Conservation (phyloP, 495 filamentous ascomycete genomes). For the Penicillium macrosclerotiorum region DNA sequence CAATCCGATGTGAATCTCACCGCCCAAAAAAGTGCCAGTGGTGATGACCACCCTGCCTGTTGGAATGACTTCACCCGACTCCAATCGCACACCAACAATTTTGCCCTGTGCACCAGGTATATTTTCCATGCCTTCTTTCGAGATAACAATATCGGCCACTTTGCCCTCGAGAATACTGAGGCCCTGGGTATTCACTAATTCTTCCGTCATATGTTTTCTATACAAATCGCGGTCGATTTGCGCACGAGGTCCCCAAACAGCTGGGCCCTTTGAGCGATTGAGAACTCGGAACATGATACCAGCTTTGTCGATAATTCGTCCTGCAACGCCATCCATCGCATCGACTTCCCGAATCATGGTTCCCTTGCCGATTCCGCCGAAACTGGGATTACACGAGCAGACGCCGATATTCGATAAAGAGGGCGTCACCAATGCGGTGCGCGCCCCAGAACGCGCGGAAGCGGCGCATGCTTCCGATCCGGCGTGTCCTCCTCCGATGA, state of each 20-base stretch:
- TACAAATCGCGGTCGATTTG: slow-evolving; percentile 95
- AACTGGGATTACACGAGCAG: slow-evolving; percentile 96
- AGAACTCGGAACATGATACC: slow-evolving; percentile 88
- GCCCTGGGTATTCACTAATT: slow-evolving; percentile 72
- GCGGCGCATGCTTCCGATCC: slow-evolving; percentile 94
- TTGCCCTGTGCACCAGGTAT: slow-evolving; percentile 58
- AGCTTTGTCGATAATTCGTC: slow-evolving; percentile 88
- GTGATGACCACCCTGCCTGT: slow-evolving; percentile 88
- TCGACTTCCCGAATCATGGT: slow-evolving; percentile 95
- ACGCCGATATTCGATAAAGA: slow-evolving; percentile 85
- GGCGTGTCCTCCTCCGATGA: slow-evolving; percentile 95
- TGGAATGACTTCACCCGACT: slow-evolving; percentile 81
- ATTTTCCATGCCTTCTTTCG: slow-evolving; percentile 48
- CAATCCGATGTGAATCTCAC: slow-evolving; percentile 94
- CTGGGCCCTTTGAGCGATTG: slow-evolving; percentile 86
- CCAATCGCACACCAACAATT: slow-evolving; percentile 83
- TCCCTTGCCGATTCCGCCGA: slow-evolving; percentile 98
- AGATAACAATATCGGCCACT: slow-evolving; percentile 83
- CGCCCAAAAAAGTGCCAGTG: slow-evolving; percentile 92
- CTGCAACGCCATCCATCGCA: slow-evolving; percentile 88
- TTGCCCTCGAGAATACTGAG: slow-evolving; percentile 79
- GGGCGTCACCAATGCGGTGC: slow-evolving; percentile 86
- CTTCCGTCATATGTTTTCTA: slow-evolving; percentile 86
- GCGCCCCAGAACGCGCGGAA: slow-evolving; percentile 83
- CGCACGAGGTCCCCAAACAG: slow-evolving; percentile 94